Percentiles rank a stretch among this genome's conserved stretches.
Evolutionary conservation across 257 asterid species (phyloP).

Genomic region (Lavandula angustifolia): DNA sequence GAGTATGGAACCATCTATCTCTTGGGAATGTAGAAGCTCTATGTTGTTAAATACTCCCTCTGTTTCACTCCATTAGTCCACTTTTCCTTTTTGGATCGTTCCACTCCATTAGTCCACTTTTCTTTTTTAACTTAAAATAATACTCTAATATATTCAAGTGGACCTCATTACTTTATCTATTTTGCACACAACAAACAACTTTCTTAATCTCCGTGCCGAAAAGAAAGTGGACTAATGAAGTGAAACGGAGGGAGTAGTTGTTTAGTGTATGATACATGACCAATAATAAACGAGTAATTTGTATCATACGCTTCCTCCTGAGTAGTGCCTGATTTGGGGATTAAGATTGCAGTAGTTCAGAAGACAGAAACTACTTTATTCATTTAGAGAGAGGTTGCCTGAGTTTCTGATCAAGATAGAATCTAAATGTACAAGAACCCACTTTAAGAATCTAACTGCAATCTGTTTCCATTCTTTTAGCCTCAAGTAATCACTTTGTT

Average conservation of each 20-base stretch:
- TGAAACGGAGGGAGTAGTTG: no score
- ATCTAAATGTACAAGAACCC: neutral
- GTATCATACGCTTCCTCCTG: neutral
- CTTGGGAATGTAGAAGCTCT: neutral
- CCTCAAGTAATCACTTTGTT: neutral
- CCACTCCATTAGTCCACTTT: no score
- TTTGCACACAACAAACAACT: no score
- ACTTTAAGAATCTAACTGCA: conserved; percentile 18
- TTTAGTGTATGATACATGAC: neutral
- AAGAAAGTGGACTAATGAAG: no score
- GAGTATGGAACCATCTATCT: neutral
- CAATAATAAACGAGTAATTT: neutral
- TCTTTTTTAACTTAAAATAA: no score
- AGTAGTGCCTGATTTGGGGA: conserved; percentile 8
- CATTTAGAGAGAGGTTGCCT: neutral
- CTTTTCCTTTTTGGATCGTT: no score
- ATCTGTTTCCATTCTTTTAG: neutral
- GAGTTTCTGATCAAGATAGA: neutral
- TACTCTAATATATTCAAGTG: no score
- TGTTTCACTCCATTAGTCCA: no score
- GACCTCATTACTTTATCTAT: no score
- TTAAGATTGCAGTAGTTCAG: neutral
- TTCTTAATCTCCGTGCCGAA: no score
- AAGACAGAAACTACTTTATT: conserved; percentile 4
- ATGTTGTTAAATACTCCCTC: conserved; percentile 4